These are phyloP conservation scores for Pythium folliculosum DNA, from an alignment of 352 stramenopile genomes.

Conservation along the genomic window DNA sequence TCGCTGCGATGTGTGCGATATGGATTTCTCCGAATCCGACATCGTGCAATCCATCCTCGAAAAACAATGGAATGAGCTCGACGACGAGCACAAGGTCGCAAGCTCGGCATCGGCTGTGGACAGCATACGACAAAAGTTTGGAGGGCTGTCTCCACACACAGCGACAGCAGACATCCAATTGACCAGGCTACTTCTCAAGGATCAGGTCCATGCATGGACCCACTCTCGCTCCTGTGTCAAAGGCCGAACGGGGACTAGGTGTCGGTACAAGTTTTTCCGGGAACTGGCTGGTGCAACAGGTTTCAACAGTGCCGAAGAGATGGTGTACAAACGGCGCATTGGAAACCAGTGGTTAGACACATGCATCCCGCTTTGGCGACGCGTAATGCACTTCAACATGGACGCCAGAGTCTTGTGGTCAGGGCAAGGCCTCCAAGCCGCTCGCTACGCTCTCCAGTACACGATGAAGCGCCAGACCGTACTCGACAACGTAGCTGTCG, in stretches of 20 bases:
- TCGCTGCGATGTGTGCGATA: conserved; percentile 1
- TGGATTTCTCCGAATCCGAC: conserved; percentile 1
- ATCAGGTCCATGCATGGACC: conserved; percentile 27
- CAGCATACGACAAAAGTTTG: conserved; percentile 15
- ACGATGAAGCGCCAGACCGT: no score
- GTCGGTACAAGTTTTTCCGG: conserved; percentile 30
- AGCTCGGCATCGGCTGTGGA: conserved; percentile 10
- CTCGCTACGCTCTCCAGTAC: no score
- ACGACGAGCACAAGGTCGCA: conserved; percentile 6
- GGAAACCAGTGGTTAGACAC: no score
- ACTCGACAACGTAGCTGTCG: no score
- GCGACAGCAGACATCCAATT: conserved; percentile 22
- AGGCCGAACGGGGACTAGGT: conserved; percentile 13
- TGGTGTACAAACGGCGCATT: no score
- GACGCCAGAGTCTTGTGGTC: no score
- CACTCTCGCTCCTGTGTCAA: conserved; percentile 31
- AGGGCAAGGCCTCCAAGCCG: no score
- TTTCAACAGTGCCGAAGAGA: no score
- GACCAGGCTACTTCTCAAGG: conserved; percentile 15
- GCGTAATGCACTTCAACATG: no score
- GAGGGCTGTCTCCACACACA: conserved; percentile 12
- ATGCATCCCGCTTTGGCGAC: no score
- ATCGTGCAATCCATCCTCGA: conserved; percentile 6
- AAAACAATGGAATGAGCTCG: conserved; percentile 11
- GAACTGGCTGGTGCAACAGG: no score